A percentile compares a stretch with the other conserved stretches of the same genome.
Conservation (phyloP, 768 basidiomycete species). For the Mycena galericulata region DNA sequence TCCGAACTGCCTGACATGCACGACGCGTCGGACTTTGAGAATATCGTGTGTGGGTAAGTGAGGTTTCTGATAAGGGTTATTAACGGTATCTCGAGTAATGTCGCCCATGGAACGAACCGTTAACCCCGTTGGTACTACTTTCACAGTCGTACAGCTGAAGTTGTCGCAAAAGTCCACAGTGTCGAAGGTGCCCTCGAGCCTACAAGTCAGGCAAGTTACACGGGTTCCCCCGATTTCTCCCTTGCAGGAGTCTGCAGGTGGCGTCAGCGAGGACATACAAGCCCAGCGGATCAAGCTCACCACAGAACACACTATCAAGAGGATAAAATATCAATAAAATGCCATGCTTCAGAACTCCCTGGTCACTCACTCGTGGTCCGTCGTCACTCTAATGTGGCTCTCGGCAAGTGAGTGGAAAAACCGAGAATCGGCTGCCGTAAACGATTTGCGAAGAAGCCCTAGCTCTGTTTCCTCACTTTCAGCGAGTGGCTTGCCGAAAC, state of each 20-base stretch:
- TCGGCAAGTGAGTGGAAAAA: conserved; percentile 38
- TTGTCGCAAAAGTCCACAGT: conserved; percentile 46
- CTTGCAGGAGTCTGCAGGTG: conserved; percentile 26
- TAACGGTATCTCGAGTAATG: neutral
- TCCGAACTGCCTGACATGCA: conserved; percentile 31
- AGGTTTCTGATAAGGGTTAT: conserved; percentile 14
- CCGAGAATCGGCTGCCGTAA: conserved; percentile 16
- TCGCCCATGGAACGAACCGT: conserved; percentile 14
- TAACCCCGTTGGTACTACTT: conserved; percentile 32
- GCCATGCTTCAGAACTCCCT: neutral
- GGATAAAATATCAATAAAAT: neutral
- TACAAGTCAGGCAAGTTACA: conserved; percentile 47
- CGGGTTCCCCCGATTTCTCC: conserved; percentile 44
- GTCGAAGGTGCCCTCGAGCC: conserved; percentile 32
- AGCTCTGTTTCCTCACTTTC: conserved; percentile 37
- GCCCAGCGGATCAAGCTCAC: neutral
- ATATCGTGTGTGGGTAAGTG: conserved; percentile 47
- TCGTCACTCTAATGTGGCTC: conserved; percentile 35
- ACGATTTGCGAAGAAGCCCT: conserved; percentile 36
- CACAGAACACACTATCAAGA: conserved; percentile 35
- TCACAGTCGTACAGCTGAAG: conserved; percentile 36
- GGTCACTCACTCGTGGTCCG: conserved; percentile 39
- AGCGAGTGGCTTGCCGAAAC: conserved; percentile 37
- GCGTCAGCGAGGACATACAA: no score
- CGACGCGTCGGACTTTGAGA: conserved; percentile 41